A percentile compares a stretch with the other conserved stretches of the same genome.
Conservation (phyloP, 805 yeast genomes). For the Myxozyma sirexii region DNA sequence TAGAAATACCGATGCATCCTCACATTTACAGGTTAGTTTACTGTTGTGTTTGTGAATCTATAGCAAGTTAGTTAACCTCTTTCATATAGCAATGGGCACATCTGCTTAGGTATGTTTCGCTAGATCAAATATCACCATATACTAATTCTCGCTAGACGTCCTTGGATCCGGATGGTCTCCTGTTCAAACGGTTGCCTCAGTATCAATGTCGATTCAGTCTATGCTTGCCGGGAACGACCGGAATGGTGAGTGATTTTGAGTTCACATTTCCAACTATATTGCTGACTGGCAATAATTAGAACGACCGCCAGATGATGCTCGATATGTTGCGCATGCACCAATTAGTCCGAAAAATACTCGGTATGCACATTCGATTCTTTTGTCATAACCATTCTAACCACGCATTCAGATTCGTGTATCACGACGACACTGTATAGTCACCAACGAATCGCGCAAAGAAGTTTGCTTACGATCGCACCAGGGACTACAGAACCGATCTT, state of each 20-base stretch:
- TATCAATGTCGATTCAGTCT: slow-evolving; percentile 61
- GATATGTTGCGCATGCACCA: slow-evolving; percentile 58
- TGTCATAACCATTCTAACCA: not conserved
- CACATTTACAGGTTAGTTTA: slow-evolving; percentile 57
- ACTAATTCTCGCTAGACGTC: slow-evolving; percentile 43
- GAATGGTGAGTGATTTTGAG: slow-evolving; percentile 35
- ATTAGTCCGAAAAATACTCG: slow-evolving; percentile 53
- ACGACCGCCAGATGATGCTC: slow-evolving; percentile 61
- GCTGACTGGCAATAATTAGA: slow-evolving; percentile 33
- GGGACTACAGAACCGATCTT: too few relatives aligned
- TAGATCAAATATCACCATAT: not conserved
- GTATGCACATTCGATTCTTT: slow-evolving; percentile 16
- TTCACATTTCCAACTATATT: not conserved
- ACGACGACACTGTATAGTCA: slow-evolving; percentile 57
- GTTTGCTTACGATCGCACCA: too few relatives aligned
- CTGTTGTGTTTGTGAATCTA: not conserved
- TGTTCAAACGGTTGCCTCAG: slow-evolving; percentile 49
- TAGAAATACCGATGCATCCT: slow-evolving; percentile 66
- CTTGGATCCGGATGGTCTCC: slow-evolving; percentile 72
- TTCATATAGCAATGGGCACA: slow-evolving; percentile 60
- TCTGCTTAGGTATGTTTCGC: slow-evolving; percentile 53
- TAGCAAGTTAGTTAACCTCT: not conserved
- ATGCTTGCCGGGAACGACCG: slow-evolving; percentile 57
- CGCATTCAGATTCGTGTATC: slow-evolving; percentile 52
- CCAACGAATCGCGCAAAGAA: not conserved